Evolutionary conservation across 768 basidiomycete genomes (phyloP), one percentile per base, ranked within the genome.

Genomic region (Leccinum obscurum): DNA sequence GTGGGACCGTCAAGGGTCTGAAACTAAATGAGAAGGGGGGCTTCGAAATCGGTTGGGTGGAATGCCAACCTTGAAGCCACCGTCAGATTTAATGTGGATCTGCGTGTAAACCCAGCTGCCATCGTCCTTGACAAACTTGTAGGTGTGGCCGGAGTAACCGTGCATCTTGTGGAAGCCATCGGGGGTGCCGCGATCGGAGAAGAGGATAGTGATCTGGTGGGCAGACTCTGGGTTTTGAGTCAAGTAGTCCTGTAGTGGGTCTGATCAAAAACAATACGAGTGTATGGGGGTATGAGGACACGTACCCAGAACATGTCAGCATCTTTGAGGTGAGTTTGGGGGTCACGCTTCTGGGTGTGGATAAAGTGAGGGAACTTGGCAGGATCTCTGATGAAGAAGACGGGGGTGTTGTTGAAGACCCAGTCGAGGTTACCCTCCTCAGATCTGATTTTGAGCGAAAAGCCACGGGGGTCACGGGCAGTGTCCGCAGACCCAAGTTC

Each of bases 171-270:
- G 87, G 78, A 79, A 95, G n/a, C 85, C 94, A 75, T 87, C 88
- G 62, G 96, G 95, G 58, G 93, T 97, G 52, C 93, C 89, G 68
- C 95, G 92, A 76, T 98, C 95, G n/a, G 91, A 91, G 80, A 97
- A 89, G 60, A 93, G 82, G 73, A 95, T 95, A 83, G 92, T 81
- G 68, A 92, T 79, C 77, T 93, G 92, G 74, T 93, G 91, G 60
- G 90, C 91, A 20, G 92, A 90, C 77, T 95, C 92, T 10, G 92
- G 90, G 77, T 92, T 93, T 73, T 92, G 87, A 32, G 85, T 83
- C 59, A 96, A 84, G 71, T 92, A 96, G 74, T 96, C 95, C 92
- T 93, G 71, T 64, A 55, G 66, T 70, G 53, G 3, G 34, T 54
- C 34, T 7, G 5, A 17, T 56, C n/a, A 30, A 24, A 39, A 1